Evolutionary conservation across 106 monocot species (phyloP).

Genomic region (Narthecium ossifragum): DNA sequence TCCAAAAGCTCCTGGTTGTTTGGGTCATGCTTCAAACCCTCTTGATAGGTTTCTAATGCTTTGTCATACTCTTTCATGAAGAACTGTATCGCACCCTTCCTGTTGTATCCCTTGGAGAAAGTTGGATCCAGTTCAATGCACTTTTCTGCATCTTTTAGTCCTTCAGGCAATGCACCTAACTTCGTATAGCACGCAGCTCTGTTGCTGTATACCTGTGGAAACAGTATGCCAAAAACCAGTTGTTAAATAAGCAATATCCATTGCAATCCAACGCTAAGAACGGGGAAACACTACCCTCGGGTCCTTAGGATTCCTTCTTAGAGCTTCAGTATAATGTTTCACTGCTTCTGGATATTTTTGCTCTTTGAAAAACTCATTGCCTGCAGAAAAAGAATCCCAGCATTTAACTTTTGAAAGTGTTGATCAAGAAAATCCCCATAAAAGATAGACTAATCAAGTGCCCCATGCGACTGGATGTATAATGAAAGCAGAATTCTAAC

Average conservation of each 20-base stretch:
- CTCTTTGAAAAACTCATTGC: slow-evolving; percentile 90
- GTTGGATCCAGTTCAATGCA: slow-evolving; percentile 96
- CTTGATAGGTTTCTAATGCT: slow-evolving; percentile 89
- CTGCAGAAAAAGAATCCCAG: slow-evolving; percentile 24
- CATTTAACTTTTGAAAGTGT: too few species aligned
- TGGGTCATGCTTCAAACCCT: slow-evolving; percentile 75
- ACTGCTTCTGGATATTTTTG: slow-evolving; percentile 89
- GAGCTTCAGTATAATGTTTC: slow-evolving; percentile 86
- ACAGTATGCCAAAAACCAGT: background rate
- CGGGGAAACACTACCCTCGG: slow-evolving; percentile 59
- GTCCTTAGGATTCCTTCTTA: slow-evolving; percentile 84
- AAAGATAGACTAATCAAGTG: too few species aligned
- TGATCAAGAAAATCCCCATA: too few species aligned
- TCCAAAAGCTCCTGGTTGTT: slow-evolving; percentile 80
- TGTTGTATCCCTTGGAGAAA: slow-evolving; percentile 81
- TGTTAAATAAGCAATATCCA: background rate
- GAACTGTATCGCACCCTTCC: slow-evolving; percentile 89
- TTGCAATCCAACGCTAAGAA: too few species aligned
- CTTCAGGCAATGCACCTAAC: slow-evolving; percentile 86
- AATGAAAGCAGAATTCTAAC: too few species aligned
- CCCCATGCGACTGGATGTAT: too few species aligned
- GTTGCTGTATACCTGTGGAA: slow-evolving; percentile 79
- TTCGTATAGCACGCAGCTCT: slow-evolving; percentile 98
- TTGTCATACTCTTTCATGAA: slow-evolving; percentile 99
- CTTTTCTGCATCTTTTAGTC: slow-evolving; percentile 91